A percentile compares a stretch with the other conserved stretches of the same genome.
Evolutionary conservation across 129 eudicot species (phyloP).

Genomic region (Arctium lappa): DNA sequence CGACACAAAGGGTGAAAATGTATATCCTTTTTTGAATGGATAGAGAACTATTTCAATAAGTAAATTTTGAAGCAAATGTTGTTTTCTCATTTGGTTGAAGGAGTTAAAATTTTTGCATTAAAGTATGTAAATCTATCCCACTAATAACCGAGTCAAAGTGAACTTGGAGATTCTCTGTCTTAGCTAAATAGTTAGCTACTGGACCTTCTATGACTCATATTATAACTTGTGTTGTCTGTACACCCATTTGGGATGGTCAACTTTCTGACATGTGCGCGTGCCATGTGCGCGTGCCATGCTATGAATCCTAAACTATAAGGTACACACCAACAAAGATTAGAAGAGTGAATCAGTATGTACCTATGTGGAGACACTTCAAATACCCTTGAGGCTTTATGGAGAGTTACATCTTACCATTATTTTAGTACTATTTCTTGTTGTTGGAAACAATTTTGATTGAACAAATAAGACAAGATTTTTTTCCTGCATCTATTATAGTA

Average conservation of each 20-base stretch:
- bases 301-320: background rate
- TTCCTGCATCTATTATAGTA: too few relatives aligned
- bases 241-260: background rate
- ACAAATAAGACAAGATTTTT: too few relatives aligned
- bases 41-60: constrained; percentile 4
- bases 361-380: background rate
- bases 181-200: background rate
- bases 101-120: too few relatives aligned
- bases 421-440: too few relatives aligned
- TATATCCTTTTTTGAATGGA: background rate
- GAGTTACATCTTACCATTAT: background rate
- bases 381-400: background rate
- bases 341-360: background rate
- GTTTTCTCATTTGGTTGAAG: background rate
- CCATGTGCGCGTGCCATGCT: background rate
- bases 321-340: background rate
- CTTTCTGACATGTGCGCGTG: background rate
- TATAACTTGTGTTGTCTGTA: background rate
- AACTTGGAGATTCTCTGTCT: background rate
- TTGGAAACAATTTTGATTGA: too few relatives aligned
- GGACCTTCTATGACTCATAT: background rate
- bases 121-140: too few relatives aligned
- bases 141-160: background rate
- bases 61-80: background rate
- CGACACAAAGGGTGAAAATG: background rate